Conservation (phyloP, 176 grass and related monocot genomes). For the Alloteropsis semialata region DNA sequence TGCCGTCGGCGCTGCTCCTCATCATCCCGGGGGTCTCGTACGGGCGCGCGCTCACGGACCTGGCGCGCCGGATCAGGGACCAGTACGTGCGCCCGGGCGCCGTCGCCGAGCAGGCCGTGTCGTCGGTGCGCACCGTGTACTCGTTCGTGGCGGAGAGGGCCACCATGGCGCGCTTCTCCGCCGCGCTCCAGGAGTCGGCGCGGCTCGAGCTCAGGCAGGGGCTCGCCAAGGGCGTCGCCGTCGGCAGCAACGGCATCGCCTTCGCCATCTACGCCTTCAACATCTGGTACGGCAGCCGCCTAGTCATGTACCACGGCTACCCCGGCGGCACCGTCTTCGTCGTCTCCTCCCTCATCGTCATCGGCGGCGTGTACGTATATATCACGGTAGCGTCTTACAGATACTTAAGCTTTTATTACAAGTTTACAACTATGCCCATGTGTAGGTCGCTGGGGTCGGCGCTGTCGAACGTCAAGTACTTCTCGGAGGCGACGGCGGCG, state of each 20-base stretch:
- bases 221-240: conserved; percentile 71
- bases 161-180: conserved; percentile 61
- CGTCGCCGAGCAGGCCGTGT: conserved; percentile 72
- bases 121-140: conserved; percentile 76
- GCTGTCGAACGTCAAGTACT: conserved; percentile 63
- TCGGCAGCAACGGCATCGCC: conserved; percentile 81
- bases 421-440: too few relatives aligned
- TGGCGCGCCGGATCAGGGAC: conserved; percentile 40
- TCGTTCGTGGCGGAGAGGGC: conserved; percentile 68
- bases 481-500: conserved; percentile 55
- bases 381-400: too few relatives aligned
- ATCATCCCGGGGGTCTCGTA: too few relatives aligned
- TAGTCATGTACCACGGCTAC: conserved; percentile 86
- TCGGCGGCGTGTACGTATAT: conserved; percentile 69
- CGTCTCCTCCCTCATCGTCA: conserved; percentile 50
- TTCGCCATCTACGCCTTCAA: conserved; percentile 81
- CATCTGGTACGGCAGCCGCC: conserved; percentile 83
- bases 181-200: conserved; percentile 63
- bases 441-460: conserved; percentile 55
- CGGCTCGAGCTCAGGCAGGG: conserved; percentile 69
- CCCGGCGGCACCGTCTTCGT: conserved; percentile 79
- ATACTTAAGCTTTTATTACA: too few relatives aligned
- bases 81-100: conserved; percentile 59
- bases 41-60: too few relatives aligned
- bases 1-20: too few relatives aligned